Evolutionary conservation across 1,284 basidiomycete genomes (phyloP), one percentile per base, ranked within the genome.

Genomic region (Xerocomus minutiporus): DNA sequence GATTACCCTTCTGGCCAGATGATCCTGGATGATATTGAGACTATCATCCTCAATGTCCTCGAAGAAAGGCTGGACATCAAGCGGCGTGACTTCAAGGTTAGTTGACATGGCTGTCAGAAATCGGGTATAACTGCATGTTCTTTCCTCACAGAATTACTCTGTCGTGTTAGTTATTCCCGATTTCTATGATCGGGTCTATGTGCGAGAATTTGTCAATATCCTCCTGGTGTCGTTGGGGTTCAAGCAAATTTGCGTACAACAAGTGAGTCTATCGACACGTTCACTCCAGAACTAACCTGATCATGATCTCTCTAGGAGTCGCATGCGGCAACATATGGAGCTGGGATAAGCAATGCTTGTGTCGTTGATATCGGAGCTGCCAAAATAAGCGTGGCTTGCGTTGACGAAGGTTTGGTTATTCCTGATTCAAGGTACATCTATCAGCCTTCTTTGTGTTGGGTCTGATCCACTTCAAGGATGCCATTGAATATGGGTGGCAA

Each of bases 311-410:
- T 50, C n/a, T 54, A 96, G 90, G 94, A 97, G 77, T 88, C 91
- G 1, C 77, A 97, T 29, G 92, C 92, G 46, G 93, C 97, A 5
- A 92, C 93, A 2, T 98, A 97, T 67, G 93, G 95, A 17, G 93
- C 96, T 2, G 97, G 97, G 11, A 86, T 98, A 53, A 93, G 91
- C 0, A 89, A 85, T 58, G 95, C 94, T 11, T 98, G 96, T 65
- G 91, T 99, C 3, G 91, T 99, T 34, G 93, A 99, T 66, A 85
- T 99, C 51, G 97, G 97, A 9, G 88, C 95, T 6, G 81, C 80
- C 25, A 83, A 80, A 57, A 94, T 91, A 3, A 91, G 83, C 58
- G 84, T 99, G 48, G 86, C 94, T 0, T 98, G 96, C 64, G 90
- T 99, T 7, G 97, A 99, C 59, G 97, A 99, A 64, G 97, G 97